Evolutionary conservation across 352 stramenopile genomes (phyloP).

Genomic region (Phytophthora sojae): DNA sequence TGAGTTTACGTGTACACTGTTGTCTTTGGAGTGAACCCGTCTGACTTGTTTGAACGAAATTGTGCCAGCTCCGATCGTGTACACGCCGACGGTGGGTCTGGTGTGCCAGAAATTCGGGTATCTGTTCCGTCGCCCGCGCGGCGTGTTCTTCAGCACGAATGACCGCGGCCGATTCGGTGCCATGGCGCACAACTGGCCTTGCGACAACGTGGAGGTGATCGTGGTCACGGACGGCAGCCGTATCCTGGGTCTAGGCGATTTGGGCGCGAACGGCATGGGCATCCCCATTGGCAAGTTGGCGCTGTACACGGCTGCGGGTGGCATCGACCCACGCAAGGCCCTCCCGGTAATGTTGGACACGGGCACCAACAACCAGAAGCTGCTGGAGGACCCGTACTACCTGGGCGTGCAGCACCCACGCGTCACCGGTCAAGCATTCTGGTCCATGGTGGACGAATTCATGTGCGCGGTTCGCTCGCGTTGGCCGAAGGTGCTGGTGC

Average conservation of each 20-base stretch:
- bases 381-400: slow-evolving; percentile 96
- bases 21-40: not conserved
- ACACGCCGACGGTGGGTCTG: slow-evolving; percentile 97
- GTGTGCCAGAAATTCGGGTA: slow-evolving; percentile 93
- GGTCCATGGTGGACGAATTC: slow-evolving; percentile 95
- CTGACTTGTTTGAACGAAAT: not conserved
- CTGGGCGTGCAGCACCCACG: slow-evolving; percentile 90
- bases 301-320: slow-evolving; percentile 95
- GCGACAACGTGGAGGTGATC: slow-evolving; percentile 96
- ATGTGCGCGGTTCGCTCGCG: slow-evolving; percentile 81
- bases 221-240: slow-evolving; percentile 97
- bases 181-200: slow-evolving; percentile 97
- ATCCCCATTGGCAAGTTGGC: slow-evolving; percentile 97
- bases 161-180: slow-evolving; percentile 91
- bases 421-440: slow-evolving; percentile 92
- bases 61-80: slow-evolving; percentile 93
- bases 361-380: slow-evolving; percentile 96
- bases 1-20: slow-evolving; percentile 38
- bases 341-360: slow-evolving; percentile 97
- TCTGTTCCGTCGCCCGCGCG: slow-evolving; percentile 90
- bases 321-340: slow-evolving; percentile 94
- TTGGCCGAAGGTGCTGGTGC: slow-evolving; percentile 95
- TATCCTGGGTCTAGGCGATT: slow-evolving; percentile 97
- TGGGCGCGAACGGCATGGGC: slow-evolving; percentile 97
- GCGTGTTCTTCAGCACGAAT: slow-evolving; percentile 96